phyloP scores from a whole-genome alignment of 345 rosid genomes.

The Cardamine occulta region DNA sequence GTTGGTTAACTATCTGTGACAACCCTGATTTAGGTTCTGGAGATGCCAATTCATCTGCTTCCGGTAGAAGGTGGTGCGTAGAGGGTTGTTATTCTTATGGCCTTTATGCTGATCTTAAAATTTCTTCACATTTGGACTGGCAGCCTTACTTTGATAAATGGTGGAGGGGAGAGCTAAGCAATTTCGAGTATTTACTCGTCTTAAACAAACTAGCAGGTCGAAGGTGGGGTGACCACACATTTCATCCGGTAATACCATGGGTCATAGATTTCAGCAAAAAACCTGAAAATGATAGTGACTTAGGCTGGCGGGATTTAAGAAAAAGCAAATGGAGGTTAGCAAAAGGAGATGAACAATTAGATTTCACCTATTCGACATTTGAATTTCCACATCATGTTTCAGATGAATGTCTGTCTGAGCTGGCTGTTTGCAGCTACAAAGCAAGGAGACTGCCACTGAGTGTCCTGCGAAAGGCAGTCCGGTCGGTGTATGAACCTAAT shows the following conservation, averaged over 20 bases:
- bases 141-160: conserved; percentile 64
- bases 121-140: conserved; percentile 67
- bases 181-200: conserved; percentile 84
- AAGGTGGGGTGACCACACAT: conserved; percentile 94
- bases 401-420: conserved; percentile 96
- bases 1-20: conserved; percentile 62
- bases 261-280: conserved; percentile 85
- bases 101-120: conserved; percentile 67
- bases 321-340: conserved; percentile 97
- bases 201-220: conserved; percentile 86
- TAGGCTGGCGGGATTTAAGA: conserved; percentile 90
- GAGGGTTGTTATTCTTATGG: conserved; percentile 60
- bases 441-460: conserved; percentile 94
- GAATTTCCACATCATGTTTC: conserved; percentile 96
- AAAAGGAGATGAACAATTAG: conserved; percentile 96
- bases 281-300: conserved; percentile 72
- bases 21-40: conserved; percentile 43
- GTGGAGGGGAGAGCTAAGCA: conserved; percentile 90
- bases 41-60: conserved; percentile 35
- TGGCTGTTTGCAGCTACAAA: conserved; percentile 98
- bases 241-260: conserved; percentile 97
- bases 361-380: conserved; percentile 88
- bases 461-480: conserved; percentile 82
- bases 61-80: conserved; percentile 49
- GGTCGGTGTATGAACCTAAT: conserved; percentile 94